Evolutionary conservation across 192 early-diverging fungal genomes (phyloP), one percentile per base, ranked within the genome.

Genomic region (Coemansia sp.): DNA sequence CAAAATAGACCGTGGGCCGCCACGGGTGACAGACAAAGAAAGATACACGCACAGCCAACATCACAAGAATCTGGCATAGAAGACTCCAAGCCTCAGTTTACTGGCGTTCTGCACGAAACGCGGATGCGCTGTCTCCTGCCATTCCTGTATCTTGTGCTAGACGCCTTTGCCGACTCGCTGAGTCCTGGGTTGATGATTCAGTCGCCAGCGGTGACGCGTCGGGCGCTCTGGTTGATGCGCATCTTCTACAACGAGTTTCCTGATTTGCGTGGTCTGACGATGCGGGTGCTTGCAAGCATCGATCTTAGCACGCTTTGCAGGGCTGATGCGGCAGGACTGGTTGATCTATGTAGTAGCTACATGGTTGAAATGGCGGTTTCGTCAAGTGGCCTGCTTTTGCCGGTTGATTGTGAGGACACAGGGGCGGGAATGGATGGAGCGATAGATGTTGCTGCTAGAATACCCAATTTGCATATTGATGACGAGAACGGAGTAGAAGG

Each of bases 191-290:
- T 79, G 39, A 23, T 63, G 40, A 58, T 79, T 21, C 76, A 79
- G 61, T 63, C 72, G 45, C 76, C 76, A 6, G 12, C 39, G 11
- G 56, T 70, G 10, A 69, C 71, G n/a, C 71, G 61, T 3, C 64
- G 69, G 11, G 59, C 59, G 1, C 43, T 80, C 21, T 70, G 72
- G 65, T 40, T 80, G 26, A 40, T 52, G 32, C 77, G 77, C 65
- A 80, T 80, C 21, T 13, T 80, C 47, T 71, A 61, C 62, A 50
- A 59, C 18, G 77, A 74, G 57, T 52, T 80, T 16, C 77, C 77
- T 8, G 52, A 19, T 2, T 26, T 71, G 16, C 69, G 72, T 11
- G 77, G 61, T 37, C 39, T 68, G 3, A 52, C 47, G 19, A 71
- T 80, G 72, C 72, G 77, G 26, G 52, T 75, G 10, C 50, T 74